Evolutionary conservation across 176 grass and related monocot genomes (phyloP).

Genomic region (Echinochloa phyllopogon): DNA sequence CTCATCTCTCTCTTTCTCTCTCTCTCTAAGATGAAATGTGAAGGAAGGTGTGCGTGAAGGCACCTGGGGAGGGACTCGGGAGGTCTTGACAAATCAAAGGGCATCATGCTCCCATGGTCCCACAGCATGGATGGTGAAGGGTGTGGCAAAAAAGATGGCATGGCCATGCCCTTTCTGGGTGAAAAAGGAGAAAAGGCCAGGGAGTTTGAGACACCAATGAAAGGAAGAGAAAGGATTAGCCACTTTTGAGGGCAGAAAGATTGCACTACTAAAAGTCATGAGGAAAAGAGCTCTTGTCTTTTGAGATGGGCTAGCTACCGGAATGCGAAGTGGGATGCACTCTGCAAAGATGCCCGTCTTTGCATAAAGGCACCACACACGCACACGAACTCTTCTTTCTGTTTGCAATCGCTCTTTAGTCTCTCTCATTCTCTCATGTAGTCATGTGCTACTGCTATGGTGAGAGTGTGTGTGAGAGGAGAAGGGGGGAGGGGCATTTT

Average conservation of each 20-base stretch:
- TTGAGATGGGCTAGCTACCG: slow-evolving; percentile 51
- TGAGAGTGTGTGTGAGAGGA: not conserved
- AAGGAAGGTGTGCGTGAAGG: slow-evolving; percentile 13
- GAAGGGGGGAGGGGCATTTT: not conserved
- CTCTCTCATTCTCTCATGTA: not conserved
- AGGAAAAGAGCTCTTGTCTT: slow-evolving; percentile 67
- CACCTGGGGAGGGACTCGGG: slow-evolving; percentile 31
- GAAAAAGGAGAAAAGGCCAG: slow-evolving; percentile 57
- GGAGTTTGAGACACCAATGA: slow-evolving; percentile 73
- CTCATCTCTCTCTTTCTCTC: slow-evolving; percentile 25
- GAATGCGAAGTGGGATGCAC: slow-evolving; percentile 70
- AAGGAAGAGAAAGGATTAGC: slow-evolving; percentile 74
- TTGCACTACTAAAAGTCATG: slow-evolving; percentile 73
- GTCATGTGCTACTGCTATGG: not conserved
- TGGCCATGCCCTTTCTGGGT: slow-evolving; percentile 54
- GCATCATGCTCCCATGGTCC: slow-evolving; percentile 44
- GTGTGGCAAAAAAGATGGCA: slow-evolving; percentile 52
- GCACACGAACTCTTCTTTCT: slow-evolving; percentile 34
- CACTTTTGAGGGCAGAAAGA: slow-evolving; percentile 72
- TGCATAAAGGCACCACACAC: slow-evolving; percentile 45
- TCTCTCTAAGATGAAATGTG: not conserved
- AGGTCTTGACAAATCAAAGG: slow-evolving; percentile 39
- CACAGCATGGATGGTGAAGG: slow-evolving; percentile 50
- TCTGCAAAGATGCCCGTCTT: slow-evolving; percentile 64
- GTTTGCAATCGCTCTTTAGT: not conserved